Evolutionary conservation across 2,329 filamentous ascomycete species (phyloP), one percentile per base, ranked within the genome.

Genomic region (Colletotrichum liriopes): DNA sequence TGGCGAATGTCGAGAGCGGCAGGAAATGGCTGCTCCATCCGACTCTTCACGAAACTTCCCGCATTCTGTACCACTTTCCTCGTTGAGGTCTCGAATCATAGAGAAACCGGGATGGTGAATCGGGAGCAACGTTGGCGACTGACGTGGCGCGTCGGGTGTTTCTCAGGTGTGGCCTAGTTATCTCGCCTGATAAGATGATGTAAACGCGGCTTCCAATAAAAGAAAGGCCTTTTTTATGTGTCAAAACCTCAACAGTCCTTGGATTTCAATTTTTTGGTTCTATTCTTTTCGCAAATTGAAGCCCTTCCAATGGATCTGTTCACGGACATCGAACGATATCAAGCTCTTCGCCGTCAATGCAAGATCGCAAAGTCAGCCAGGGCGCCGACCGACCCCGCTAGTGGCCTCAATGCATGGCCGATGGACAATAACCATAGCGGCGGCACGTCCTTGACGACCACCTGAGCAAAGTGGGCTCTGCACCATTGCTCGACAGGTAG

Each of bases 311-410:
- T 56, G 63, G 37, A 18, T 35, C 39, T 39, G 47, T 45, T 61
- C 35, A 23, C 62, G 67, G 39, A 71, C 41, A 35, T 37, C 47
- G 61, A 67, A 56, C 68, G 68, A 67, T 35, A 71, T 71, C 47
- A 56, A 47, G n/a, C 26, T 1, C 6, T 61, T 55, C 20, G 47
- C 63, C 41, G 47, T 67, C 39, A 51, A 62, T 67, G 68, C 56
- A 26, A 56, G n/a, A n/a, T 51, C 39, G 41, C 23, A 56, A 41
- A 4, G 26, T 18, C 47, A 47, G 39, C 39, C 39, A 47, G 47
- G 39, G 37, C 26, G 18, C 16, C 9, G 37, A 14, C 49, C 49
- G 14, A 49, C 62, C 32, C 23, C 12, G 55, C 47, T 35, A 37
- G 41, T 56, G 23, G 23, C 54, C 39, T 26, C 29, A 6, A 32